Evolutionary conservation across 805 yeast species (phyloP).

Genomic region (Starmera dryadoides): DNA sequence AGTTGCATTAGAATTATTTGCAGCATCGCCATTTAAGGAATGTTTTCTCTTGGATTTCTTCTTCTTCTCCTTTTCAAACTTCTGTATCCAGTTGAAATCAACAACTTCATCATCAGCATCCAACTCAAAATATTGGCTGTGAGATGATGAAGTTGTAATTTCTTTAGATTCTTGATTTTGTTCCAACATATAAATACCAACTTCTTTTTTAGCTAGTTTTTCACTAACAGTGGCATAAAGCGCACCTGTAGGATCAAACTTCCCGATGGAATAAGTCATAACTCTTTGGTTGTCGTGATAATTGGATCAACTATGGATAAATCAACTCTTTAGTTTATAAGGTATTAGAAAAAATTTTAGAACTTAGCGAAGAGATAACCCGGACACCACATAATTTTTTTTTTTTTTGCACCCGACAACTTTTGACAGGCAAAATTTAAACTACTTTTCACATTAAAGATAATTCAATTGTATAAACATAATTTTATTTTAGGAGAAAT

Average conservation of each 20-base stretch:
- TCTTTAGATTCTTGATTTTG: background rate
- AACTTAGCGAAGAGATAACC: background rate
- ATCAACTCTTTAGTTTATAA: background rate
- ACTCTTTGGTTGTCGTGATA: too few species aligned
- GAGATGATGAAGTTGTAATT: background rate
- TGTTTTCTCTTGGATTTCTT: slow-evolving; percentile 22
- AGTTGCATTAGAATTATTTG: slow-evolving; percentile 12
- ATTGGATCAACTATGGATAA: background rate
- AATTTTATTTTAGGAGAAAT: too few species aligned
- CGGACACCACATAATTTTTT: background rate
- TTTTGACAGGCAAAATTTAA: background rate
- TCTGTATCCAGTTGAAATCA: slow-evolving; percentile 28
- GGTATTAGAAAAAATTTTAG: background rate
- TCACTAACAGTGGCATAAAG: slow-evolving; percentile 32
- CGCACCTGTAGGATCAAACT: slow-evolving; percentile 23
- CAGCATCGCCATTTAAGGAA: slow-evolving; percentile 6
- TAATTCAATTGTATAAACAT: too few species aligned
- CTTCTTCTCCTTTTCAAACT: slow-evolving; percentile 8
- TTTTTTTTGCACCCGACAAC: too few species aligned
- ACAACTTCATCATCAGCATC: slow-evolving; percentile 31
- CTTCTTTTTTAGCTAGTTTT: slow-evolving; percentile 38
- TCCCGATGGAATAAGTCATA: slow-evolving; percentile 5
- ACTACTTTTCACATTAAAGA: too few species aligned
- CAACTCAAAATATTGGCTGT: slow-evolving; percentile 26
- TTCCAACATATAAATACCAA: slow-evolving; percentile 26